These are phyloP conservation scores for Cornus suecica DNA, from an alignment of 148 eudicot species.

Conservation along the genomic window DNA sequence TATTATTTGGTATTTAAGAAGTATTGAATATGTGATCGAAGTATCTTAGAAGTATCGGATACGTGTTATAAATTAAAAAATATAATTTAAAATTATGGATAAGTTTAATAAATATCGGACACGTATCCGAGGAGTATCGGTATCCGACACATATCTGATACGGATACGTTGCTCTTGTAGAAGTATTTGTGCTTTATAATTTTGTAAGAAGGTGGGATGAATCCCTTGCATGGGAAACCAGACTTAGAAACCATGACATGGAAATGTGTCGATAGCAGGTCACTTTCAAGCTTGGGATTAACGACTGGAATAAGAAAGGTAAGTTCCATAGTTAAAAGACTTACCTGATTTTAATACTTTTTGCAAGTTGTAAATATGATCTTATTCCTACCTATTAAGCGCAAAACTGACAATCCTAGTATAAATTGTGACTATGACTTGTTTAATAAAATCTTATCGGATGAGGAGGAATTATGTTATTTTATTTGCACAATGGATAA, in stretches of 20 bases:
- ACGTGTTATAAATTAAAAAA: too few species aligned
- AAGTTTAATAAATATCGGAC: too few species aligned
- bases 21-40: too few species aligned
- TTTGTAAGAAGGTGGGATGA: slow-evolving; percentile 41
- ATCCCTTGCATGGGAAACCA: slow-evolving; percentile 26
- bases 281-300: slow-evolving; percentile 78
- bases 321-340: slow-evolving; percentile 9
- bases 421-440: background rate
- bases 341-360: too few species aligned
- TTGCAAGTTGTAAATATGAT: background rate
- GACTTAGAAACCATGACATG: slow-evolving; percentile 41
- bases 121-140: too few species aligned
- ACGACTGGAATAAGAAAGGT: slow-evolving; percentile 98
- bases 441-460: background rate
- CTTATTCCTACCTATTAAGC: background rate
- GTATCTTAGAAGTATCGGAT: too few species aligned
- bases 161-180: too few species aligned
- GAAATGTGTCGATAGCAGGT: slow-evolving; percentile 64
- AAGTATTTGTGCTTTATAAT: too few species aligned
- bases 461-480: background rate
- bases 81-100: too few species aligned
- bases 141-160: too few species aligned
- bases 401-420: background rate
- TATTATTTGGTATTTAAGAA: too few species aligned
- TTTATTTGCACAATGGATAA: background rate